Evolutionary conservation across 208 protist genomes (phyloP), one percentile per base, ranked within the genome.

Genomic region (Porcisia hertigi): DNA sequence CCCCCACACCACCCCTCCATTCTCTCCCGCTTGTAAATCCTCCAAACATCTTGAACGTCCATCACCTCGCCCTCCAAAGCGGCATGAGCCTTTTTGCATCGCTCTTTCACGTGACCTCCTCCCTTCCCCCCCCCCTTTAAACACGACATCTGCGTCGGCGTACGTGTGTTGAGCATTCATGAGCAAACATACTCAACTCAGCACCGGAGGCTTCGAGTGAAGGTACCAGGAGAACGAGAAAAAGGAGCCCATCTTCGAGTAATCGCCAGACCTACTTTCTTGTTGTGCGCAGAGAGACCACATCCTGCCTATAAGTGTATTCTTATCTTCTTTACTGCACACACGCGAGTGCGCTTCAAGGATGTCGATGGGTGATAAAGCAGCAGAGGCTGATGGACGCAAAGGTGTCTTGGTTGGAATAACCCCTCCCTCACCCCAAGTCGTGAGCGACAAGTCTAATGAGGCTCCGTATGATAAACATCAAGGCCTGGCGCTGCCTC

Each of bases 401-500:
- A 73, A 60, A 30, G 25, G 39, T 8, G 64, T 39, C 45, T 71
- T 53, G 4, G 55, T 70, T 18, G 58, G 57, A 53, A 41, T 36
- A 39, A 12, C 71, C 20, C 52, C 54, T 18, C 41, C 7, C 20
- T 30, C 41, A 30, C 47, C 75, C 25, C 57, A 23, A 16, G 43
- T n/a, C 4, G 16, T 53, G 18, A 49, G 66, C 39, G 75, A 60
- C 41, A 84, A 54, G 65, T 60, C 71, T 14, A 79, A 30, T 57
- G 73, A 76, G 69, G 73, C 75, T 7, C 80, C 69, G 23, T 39
- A 54, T n/a, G 70, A 84, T 71, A 85, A 83, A 71, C 76, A 88
- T 62, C 77, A 85, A 45, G 84, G 73, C 41, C 79, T 85, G 53
- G 55, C 80, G 0, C 80, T 82, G 9, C 87, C 81, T 30, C 81